These are phyloP conservation scores for Yamadazyma takamatsuzukensis DNA, from an alignment of 805 yeast species.

Conservation along the genomic window DNA sequence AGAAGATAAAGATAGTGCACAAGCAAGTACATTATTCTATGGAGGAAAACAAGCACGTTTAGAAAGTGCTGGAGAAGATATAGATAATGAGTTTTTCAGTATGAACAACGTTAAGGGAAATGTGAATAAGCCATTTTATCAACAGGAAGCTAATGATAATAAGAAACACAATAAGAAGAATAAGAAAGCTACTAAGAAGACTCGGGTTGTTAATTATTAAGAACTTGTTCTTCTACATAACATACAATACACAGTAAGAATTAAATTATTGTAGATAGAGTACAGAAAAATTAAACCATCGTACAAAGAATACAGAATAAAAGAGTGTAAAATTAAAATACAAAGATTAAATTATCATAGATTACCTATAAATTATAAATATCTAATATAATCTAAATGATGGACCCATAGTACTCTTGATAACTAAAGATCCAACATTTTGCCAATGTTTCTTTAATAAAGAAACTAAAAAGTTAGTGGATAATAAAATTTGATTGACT, in stretches of 20 bases:
- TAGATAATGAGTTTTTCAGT: slow-evolving; percentile 82
- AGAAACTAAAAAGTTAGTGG: slow-evolving; percentile 98
- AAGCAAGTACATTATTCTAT: slow-evolving; percentile 52
- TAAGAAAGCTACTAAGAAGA: slow-evolving; percentile 56
- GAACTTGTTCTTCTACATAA: not conserved
- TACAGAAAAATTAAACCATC: not conserved
- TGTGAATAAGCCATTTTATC: slow-evolving; percentile 72
- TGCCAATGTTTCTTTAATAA: slow-evolving; percentile 99
- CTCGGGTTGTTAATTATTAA: slow-evolving; percentile 25
- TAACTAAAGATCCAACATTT: slow-evolving; percentile 98
- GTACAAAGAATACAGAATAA: not conserved
- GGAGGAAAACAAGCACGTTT: slow-evolving; percentile 84
- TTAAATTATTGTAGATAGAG: not conserved
- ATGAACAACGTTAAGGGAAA: slow-evolving; percentile 63
- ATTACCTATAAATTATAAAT: too few species aligned
- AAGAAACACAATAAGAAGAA: slow-evolving; percentile 76
- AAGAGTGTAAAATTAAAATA: not conserved
- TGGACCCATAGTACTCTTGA: slow-evolving; percentile 99
- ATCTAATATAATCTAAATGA: slow-evolving; percentile 97
- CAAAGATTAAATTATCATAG: not conserved
- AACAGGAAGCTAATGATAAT: slow-evolving; percentile 26
- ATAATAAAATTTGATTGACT: slow-evolving; percentile 97
- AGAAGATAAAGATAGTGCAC: slow-evolving; percentile 24
- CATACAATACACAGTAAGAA: slow-evolving; percentile 1
- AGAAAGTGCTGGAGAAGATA: slow-evolving; percentile 72